Evolutionary conservation across 2,329 filamentous ascomycete genomes (phyloP), one percentile per base, ranked within the genome.

Genomic region (Cladosporium austrohemisphaericum): DNA sequence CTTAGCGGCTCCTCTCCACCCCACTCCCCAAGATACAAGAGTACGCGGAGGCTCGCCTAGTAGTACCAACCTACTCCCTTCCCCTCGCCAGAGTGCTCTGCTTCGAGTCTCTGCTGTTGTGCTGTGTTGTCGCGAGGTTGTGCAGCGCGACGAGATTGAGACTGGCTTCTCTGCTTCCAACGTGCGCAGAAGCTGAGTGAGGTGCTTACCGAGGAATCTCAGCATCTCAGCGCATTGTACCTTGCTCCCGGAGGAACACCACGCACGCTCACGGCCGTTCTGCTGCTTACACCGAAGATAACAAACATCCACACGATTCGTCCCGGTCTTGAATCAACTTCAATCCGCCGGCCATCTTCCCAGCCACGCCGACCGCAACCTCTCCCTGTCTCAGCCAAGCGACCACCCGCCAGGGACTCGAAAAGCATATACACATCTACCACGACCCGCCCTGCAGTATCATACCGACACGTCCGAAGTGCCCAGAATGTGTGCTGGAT

Each of bases 401-500:
- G 33, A 37, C 33, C 23, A n/a, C 25, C 29, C 22, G 33, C 23
- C 44, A 37, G 33, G 44, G 18, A 31, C 44, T 38, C 25, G 26
- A 38, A 3, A 31, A 35, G 41, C 41, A 32, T 32, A 44, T 33
- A 31, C 16, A 8, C 29, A 31, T 5, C 35, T 7, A 14, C 9
- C 31, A 35, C 14, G n/a, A 25, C 10, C 14, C 29, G 14, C 19
- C 22, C 16, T 4, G 20, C 41, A 11, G 31, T 35, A 35, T n/a
- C 33, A 20, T 35, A 6, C 18, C 18, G 10, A 22, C 10, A 26
- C n/a, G 14, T 20, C 41, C 29, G 7, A 11, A 16, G 32, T 47
- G 44, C 33, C 13, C 44, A 47, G 33, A 37, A 47, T 47, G 44
- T 38, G 44, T 31, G 33, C 25, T 37, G 44, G 22, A 38, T 23